A percentile compares a stretch with the other conserved stretches of the same genome.
Evolutionary conservation across 2,329 filamentous ascomycete genomes (phyloP).

Genomic region (Talaromyces sp.): DNA sequence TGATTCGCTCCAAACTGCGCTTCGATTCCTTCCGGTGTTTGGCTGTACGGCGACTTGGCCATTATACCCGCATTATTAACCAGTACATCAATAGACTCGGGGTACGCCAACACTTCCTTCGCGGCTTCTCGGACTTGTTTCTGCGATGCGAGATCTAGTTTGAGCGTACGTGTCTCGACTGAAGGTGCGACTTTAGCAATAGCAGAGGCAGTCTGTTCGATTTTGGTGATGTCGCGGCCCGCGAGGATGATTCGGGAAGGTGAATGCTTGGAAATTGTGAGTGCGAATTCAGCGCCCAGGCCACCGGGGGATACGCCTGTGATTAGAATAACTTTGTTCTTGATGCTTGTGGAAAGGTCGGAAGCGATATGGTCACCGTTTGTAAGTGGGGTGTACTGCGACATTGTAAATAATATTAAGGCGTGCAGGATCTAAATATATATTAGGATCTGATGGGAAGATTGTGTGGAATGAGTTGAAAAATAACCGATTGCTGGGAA

Average conservation of each 20-base stretch:
- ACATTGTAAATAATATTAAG: not conserved
- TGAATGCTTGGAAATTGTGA: conserved; percentile 33
- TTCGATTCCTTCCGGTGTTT: conserved; percentile 38
- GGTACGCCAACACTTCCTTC: conserved; percentile 27
- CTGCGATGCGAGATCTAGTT: conserved; percentile 36
- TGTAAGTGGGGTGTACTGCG: conserved; percentile 9
- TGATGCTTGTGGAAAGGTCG: conserved; percentile 23
- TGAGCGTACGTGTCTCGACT: conserved; percentile 26
- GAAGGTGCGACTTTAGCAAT: conserved; percentile 23
- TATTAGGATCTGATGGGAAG: not conserved
- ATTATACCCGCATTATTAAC: conserved; percentile 47
- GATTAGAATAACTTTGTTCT: conserved; percentile 37
- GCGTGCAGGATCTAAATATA: not conserved
- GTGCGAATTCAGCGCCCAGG: conserved; percentile 37
- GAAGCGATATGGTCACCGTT: conserved; percentile 24
- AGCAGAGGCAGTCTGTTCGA: conserved; percentile 28
- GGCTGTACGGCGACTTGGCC: conserved; percentile 25
- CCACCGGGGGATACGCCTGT: conserved; percentile 40
- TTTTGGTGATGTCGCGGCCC: conserved; percentile 36
- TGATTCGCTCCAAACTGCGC: conserved; percentile 40
- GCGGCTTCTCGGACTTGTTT: conserved; percentile 33
- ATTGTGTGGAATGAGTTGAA: not conserved
- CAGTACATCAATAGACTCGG: conserved; percentile 38
- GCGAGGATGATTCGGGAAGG: conserved; percentile 40
- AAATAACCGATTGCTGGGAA: not conserved